phyloP scores from a whole-genome alignment of 2,329 filamentous ascomycete genomes.

The Aspergillus udagawae region DNA sequence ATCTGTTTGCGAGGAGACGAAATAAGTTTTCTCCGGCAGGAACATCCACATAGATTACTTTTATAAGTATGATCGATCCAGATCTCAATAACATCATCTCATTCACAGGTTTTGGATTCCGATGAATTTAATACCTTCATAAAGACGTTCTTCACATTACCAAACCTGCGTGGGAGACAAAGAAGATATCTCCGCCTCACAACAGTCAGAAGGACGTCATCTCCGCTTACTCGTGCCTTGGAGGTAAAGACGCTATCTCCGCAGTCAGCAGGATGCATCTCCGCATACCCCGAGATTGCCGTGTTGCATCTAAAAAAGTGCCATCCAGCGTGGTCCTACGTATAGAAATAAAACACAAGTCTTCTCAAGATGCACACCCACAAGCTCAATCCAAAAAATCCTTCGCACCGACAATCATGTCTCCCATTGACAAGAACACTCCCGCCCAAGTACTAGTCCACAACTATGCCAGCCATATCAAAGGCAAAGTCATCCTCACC shows the following conservation, averaged over 20 bases:
- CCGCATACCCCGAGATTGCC: too few relatives aligned
- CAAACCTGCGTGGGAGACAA: neutral
- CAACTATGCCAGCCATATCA: constrained; percentile 17
- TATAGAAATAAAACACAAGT: neutral
- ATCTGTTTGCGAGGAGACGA: neutral
- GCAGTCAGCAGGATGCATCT: too few relatives aligned
- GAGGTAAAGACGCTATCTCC: too few relatives aligned
- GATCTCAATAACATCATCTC: neutral
- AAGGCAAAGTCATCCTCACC: constrained; percentile 35
- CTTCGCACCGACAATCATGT: neutral
- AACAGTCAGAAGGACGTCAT: too few relatives aligned
- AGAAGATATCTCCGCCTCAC: too few relatives aligned
- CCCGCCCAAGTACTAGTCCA: constrained; percentile 18
- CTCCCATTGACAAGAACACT: constrained; percentile 1
- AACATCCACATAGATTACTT: neutral
- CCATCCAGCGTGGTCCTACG: neutral
- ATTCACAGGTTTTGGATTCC: neutral
- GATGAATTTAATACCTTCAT: neutral
- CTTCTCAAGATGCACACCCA: neutral
- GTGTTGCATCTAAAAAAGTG: neutral
- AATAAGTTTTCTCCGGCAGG: neutral
- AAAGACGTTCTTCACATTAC: neutral
- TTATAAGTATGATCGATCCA: neutral
- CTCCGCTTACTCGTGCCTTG: too few relatives aligned
- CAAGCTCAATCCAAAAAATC: neutral